Conservation (phyloP, 139 green algal species). For the Coccomyxa sp. region DNA sequence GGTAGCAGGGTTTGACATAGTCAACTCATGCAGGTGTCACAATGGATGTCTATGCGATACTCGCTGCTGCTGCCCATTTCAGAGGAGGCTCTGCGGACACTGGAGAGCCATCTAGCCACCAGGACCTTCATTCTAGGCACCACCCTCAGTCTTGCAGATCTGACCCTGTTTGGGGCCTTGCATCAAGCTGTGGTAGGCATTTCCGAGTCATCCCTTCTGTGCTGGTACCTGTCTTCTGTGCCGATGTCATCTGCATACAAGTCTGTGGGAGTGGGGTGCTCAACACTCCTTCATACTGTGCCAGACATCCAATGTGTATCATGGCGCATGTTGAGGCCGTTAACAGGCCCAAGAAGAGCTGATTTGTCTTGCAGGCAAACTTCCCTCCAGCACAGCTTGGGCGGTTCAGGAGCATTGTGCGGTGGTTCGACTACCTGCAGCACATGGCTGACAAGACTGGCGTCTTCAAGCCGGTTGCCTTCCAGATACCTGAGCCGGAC, state of each 20-base stretch:
- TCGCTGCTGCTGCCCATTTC: conserved; percentile 22
- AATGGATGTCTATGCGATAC: conserved; percentile 35
- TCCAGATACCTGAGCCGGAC: conserved; percentile 6
- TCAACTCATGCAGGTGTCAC: conserved; percentile 22
- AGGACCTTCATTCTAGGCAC: conserved; percentile 28
- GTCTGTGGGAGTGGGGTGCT: neutral
- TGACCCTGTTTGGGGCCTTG: conserved; percentile 39
- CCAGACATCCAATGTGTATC: too few species aligned
- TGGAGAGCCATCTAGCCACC: conserved; percentile 6
- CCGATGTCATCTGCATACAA: neutral
- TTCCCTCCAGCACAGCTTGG: conserved; percentile 68
- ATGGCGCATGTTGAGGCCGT: too few species aligned
- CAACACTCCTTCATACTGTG: neutral
- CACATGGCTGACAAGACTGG: conserved; percentile 17
- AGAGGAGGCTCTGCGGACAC: conserved; percentile 19
- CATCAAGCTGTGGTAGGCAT: conserved; percentile 15
- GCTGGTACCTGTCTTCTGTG: neutral
- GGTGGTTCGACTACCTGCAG: conserved; percentile 43
- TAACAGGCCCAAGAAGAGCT: neutral
- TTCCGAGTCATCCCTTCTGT: too few species aligned
- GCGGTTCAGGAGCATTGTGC: conserved; percentile 61
- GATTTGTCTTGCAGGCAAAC: conserved; percentile 25
- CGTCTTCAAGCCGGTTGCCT: conserved; percentile 23
- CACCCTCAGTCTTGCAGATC: conserved; percentile 34
- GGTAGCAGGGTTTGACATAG: neutral